phyloP scores from a whole-genome alignment of 495 filamentous ascomycete genomes.

The Geoglossum glabrum region DNA sequence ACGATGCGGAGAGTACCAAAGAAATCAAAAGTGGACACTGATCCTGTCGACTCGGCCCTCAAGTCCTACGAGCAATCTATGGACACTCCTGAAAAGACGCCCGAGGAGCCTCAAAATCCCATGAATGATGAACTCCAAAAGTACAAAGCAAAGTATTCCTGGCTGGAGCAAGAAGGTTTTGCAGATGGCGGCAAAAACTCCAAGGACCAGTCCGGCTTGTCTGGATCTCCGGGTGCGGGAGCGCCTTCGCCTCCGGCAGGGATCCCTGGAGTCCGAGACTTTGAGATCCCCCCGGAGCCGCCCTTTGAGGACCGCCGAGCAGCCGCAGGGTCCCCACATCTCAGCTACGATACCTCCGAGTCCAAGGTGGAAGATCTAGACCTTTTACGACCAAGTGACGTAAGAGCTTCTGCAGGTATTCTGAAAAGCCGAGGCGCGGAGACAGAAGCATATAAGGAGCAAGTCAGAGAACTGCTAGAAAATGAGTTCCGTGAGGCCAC shows the following conservation, averaged over 20 bases:
- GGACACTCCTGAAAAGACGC: not conserved
- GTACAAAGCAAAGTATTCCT: not conserved
- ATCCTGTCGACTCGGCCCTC: not conserved
- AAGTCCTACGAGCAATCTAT: not conserved
- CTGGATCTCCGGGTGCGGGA: not conserved
- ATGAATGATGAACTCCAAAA: not conserved
- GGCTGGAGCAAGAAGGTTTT: slow-evolving; percentile 4
- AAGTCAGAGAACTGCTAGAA: slow-evolving; percentile 16
- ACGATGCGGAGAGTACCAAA: slow-evolving; percentile 8
- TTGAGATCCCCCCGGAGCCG: not conserved
- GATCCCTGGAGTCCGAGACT: not conserved
- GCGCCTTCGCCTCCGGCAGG: not conserved
- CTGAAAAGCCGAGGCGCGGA: slow-evolving; percentile 13
- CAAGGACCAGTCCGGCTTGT: not conserved
- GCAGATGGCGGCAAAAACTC: not conserved
- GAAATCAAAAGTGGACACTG: not conserved
- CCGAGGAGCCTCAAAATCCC: not conserved
- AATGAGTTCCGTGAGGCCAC: slow-evolving; percentile 10
- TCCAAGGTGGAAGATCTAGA: slow-evolving; percentile 22
- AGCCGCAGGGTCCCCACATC: not conserved
- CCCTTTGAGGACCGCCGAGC: not conserved
- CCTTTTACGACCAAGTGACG: slow-evolving; percentile 26
- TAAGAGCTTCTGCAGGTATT: slow-evolving; percentile 24
- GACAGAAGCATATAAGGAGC: slow-evolving; percentile 13
- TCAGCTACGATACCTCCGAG: slow-evolving; percentile 6